These are phyloP conservation scores for Quercus tomentella DNA, from an alignment of 331 rosid species.

Conservation along the genomic window DNA sequence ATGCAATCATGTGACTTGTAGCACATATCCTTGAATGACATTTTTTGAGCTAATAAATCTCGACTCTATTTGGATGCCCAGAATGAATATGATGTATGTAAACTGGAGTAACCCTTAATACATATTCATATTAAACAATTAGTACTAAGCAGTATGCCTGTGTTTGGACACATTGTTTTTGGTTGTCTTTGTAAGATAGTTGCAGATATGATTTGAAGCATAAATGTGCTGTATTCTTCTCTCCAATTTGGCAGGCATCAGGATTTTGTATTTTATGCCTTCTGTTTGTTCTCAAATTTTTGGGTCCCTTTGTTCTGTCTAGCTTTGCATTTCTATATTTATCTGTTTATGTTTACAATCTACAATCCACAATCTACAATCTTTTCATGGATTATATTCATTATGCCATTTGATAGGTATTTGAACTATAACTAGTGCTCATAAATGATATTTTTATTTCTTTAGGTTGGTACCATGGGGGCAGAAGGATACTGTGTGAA, in stretches of 20 bases:
- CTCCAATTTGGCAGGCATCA: not conserved
- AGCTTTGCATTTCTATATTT: not conserved
- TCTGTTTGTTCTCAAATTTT: not conserved
- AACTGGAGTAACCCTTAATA: not conserved
- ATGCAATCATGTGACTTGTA: not conserved
- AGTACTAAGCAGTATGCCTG: not conserved
- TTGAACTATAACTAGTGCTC: slow-evolving; percentile 22
- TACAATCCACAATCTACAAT: not conserved
- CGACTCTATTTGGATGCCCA: not conserved
- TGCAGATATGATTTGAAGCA: not conserved
- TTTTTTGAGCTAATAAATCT: not conserved
- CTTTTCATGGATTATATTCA: slow-evolving; percentile 8
- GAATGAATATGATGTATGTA: not conserved
- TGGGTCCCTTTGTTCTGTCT: not conserved
- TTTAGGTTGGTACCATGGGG: slow-evolving; percentile 91
- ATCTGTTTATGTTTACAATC: not conserved
- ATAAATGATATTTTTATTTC: slow-evolving; percentile 12
- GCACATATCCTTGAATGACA: not conserved
- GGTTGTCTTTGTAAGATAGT: not conserved
- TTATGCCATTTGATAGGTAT: slow-evolving; percentile 2
- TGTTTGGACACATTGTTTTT: not conserved
- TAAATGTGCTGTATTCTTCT: not conserved
- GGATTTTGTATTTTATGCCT: not conserved
- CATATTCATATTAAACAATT: not conserved
- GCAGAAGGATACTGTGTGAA: slow-evolving; percentile 98